Conservation (phyloP, 306 rosid genomes). For the Acacia acuminata region DNA sequence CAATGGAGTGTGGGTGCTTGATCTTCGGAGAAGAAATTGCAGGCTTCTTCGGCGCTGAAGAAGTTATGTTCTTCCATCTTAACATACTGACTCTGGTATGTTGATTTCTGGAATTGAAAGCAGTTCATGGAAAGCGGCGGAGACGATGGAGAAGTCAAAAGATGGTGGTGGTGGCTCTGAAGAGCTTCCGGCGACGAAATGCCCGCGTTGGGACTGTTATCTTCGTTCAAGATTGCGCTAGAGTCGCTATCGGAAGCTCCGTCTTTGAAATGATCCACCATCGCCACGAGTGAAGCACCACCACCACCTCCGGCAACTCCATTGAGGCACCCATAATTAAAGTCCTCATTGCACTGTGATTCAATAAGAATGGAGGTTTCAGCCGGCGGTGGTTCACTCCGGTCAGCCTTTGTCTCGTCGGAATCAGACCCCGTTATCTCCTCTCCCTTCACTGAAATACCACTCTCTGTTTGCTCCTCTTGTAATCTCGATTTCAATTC, state of each 20-base stretch:
- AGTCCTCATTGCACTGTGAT: conserved; percentile 46
- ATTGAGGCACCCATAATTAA: conserved; percentile 47
- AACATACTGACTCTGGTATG: conserved; percentile 62
- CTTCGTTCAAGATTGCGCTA: conserved; percentile 87
- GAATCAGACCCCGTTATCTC: conserved; percentile 49
- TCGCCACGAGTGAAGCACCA: conserved; percentile 37
- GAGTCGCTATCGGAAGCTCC: conserved; percentile 94
- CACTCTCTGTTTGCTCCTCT: conserved; percentile 58
- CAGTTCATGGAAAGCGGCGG: conserved; percentile 55
- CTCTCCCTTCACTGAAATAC: conserved; percentile 69
- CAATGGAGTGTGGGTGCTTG: conserved; percentile 89
- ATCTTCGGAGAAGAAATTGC: conserved; percentile 87
- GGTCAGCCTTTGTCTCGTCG: conserved; percentile 1
- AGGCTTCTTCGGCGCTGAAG: conserved; percentile 78
- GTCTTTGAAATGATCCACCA: conserved; percentile 60
- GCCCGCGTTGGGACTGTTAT: conserved; percentile 56
- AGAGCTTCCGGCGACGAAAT: conserved; percentile 54
- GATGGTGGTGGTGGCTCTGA: conserved; percentile 40
- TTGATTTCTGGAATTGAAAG: conserved; percentile 61
- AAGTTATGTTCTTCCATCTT: conserved; percentile 93
- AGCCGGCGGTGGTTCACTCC: not conserved
- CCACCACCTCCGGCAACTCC: not conserved
- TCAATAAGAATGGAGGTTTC: conserved; percentile 35
- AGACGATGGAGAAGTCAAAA: conserved; percentile 48
- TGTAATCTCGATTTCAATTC: conserved; percentile 70